Evolutionary conservation across 2,329 filamentous ascomycete genomes (phyloP), one percentile per base, ranked within the genome.

Genomic region (Aspergillus felis): DNA sequence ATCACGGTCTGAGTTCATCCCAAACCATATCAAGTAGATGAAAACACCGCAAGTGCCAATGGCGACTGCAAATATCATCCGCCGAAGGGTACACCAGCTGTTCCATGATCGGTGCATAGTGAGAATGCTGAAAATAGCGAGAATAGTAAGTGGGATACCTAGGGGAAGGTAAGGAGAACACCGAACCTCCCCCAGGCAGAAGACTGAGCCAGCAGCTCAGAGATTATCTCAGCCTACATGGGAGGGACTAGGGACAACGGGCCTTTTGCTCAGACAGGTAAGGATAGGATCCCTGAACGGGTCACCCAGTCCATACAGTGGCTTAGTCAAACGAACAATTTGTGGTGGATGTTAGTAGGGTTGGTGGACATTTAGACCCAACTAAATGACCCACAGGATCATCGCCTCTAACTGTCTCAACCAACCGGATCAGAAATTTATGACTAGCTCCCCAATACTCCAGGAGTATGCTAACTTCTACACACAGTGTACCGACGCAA

Each of bases 21-120:
- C 50, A 50, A 53, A 47, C 51, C 51, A 58, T 24, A 56, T 56
- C 29, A 56, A 48, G 17, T 52, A 56, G 48, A 51, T 52, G 27
- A 52, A 51, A 46, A 56, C 20, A 46, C 48, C 38, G 20, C 49
- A 56, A 41, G 49, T 28, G 7, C 48, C 49, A 9, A 51, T 44
- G 38, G 28, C 22, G n/a, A 20, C 54, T 41, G 49, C 22, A 2
- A 56, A 51, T 27, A 56, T 10, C 22, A 17, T 50, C 35, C 54
- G 28, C 29, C 20, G 54, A 46, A 51, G 54, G 5, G 12, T 49
- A 51, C 49, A 56, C 49, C 38, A 35, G 54, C 22, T 47, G 25
- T 27, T 48, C 48, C 49, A 41, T 50, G 46, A 50, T 28, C 28
- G 12, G 24, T 38, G 44, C 53, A 54, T 54, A 29, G 10, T 51